These are phyloP conservation scores for Megacollybia marginata DNA, from an alignment of 768 basidiomycete species.

Conservation along the genomic window DNA sequence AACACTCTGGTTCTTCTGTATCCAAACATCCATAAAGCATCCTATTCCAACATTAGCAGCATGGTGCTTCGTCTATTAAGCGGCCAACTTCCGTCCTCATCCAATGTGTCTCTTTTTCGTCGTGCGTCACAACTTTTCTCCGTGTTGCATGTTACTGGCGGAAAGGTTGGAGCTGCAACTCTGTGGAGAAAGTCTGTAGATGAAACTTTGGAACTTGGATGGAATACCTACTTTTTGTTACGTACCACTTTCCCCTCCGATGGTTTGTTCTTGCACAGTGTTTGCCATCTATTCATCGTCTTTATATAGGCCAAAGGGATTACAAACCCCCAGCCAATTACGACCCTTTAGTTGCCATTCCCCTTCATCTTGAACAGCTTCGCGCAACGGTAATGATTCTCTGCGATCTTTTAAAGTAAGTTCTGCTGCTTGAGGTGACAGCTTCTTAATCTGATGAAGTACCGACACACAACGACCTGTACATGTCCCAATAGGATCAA, in stretches of 20 bases:
- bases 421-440: neutral
- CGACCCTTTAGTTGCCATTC: conserved; percentile 42
- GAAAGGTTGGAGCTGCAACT: conserved; percentile 66
- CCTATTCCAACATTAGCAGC: conserved; percentile 42
- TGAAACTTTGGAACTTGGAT: conserved; percentile 59
- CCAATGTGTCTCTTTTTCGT: conserved; percentile 28
- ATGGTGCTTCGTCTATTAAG: conserved; percentile 50
- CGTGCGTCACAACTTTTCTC: conserved; percentile 55
- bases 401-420: conserved; percentile 47
- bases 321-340: conserved; percentile 10
- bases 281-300: neutral
- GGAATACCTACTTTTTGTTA: conserved; percentile 50
- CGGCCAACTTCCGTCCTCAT: conserved; percentile 40
- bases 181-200: conserved; percentile 75
- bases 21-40: conserved; percentile 57
- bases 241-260: conserved; percentile 49
- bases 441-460: conserved; percentile 22
- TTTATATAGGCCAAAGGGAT: neutral
- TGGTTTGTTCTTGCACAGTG: neutral
- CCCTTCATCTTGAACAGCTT: conserved; percentile 57
- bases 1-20: conserved; percentile 53
- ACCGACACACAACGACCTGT: conserved; percentile 54
- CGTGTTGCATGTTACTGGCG: conserved; percentile 62
- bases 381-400: conserved; percentile 46
- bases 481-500: conserved; percentile 56